These are phyloP conservation scores for Cutaneotrichosporon spelunceum DNA, from an alignment of 1,284 basidiomycete genomes.

Conservation along the genomic window DNA sequence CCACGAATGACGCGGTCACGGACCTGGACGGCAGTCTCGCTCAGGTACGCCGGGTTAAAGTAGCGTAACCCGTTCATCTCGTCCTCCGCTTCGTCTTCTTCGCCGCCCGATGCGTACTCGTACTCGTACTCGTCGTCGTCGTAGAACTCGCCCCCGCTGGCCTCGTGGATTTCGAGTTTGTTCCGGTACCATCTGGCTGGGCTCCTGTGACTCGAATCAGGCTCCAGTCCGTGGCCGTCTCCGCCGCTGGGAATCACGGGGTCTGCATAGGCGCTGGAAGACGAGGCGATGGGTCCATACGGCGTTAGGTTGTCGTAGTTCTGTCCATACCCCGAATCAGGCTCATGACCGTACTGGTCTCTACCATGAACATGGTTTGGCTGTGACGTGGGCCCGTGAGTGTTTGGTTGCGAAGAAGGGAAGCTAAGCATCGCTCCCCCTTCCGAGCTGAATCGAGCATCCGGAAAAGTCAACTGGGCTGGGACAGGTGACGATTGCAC, in stretches of 20 bases:
- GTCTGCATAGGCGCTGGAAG: neutral
- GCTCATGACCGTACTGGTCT: conserved; percentile 1
- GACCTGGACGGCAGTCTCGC: conserved; percentile 81
- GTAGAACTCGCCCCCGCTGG: conserved; percentile 20
- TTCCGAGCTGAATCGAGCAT: neutral
- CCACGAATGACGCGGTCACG: conserved; percentile 79
- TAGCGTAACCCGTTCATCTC: conserved; percentile 73
- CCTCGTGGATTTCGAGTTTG: conserved; percentile 49
- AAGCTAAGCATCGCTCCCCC: neutral
- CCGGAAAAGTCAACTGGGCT: neutral
- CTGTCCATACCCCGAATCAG: neutral
- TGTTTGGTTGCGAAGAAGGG: neutral
- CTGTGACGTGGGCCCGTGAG: neutral
- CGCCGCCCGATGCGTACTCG: conserved; percentile 55
- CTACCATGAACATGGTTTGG: neutral
- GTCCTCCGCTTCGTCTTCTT: conserved; percentile 51
- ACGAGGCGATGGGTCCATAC: conserved; percentile 1
- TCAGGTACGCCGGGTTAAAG: conserved; percentile 81
- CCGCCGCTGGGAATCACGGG: neutral
- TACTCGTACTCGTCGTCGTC: conserved; percentile 52
- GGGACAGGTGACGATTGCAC: neutral
- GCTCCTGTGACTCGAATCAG: conserved; percentile 32
- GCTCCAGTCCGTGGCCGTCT: neutral
- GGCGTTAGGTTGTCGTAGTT: neutral
- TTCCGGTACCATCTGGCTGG: conserved; percentile 46